Evolutionary conservation across 2,329 filamentous ascomycete species (phyloP).

Genomic region (Sarocladium oryzae): DNA sequence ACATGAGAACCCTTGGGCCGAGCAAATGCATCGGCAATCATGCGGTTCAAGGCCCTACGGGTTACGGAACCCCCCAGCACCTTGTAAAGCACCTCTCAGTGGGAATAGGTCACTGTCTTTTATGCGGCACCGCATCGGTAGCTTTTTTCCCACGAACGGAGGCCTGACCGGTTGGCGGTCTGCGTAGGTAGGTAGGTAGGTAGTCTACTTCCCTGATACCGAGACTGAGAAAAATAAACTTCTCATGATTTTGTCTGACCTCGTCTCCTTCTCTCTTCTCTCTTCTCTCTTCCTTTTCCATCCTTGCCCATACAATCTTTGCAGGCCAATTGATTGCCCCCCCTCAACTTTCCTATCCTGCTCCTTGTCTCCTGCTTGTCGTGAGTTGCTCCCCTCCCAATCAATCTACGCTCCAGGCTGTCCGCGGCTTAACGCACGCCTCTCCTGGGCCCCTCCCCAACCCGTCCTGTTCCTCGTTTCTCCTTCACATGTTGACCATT

Average conservation of each 20-base stretch:
- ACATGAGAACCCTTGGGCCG: constrained; percentile 4
- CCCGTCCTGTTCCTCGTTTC: not conserved
- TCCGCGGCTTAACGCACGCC: too few relatives aligned
- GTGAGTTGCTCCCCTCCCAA: not conserved
- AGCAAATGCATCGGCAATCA: constrained; percentile 4
- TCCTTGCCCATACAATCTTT: not conserved
- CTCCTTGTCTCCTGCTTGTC: too few relatives aligned
- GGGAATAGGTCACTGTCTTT: too few relatives aligned
- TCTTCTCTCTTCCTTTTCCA: not conserved
- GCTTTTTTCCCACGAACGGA: too few relatives aligned
- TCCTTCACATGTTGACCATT: constrained; percentile 6
- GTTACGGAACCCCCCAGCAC: too few relatives aligned
- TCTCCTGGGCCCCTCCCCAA: not conserved
- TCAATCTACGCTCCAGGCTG: too few relatives aligned
- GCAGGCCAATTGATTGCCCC: not conserved
- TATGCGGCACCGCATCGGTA: too few relatives aligned
- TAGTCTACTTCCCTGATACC: not conserved
- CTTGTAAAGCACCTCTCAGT: too few relatives aligned
- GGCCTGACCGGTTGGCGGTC: too few relatives aligned
- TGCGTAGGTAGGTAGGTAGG: too few relatives aligned
- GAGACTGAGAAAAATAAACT: not conserved
- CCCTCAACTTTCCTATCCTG: too few relatives aligned
- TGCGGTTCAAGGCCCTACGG: too few relatives aligned
- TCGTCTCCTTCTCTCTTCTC: not conserved
- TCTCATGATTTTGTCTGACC: not conserved